These are phyloP conservation scores for Trametes cinnabarina DNA, from an alignment of 768 basidiomycete species.

Conservation along the genomic window DNA sequence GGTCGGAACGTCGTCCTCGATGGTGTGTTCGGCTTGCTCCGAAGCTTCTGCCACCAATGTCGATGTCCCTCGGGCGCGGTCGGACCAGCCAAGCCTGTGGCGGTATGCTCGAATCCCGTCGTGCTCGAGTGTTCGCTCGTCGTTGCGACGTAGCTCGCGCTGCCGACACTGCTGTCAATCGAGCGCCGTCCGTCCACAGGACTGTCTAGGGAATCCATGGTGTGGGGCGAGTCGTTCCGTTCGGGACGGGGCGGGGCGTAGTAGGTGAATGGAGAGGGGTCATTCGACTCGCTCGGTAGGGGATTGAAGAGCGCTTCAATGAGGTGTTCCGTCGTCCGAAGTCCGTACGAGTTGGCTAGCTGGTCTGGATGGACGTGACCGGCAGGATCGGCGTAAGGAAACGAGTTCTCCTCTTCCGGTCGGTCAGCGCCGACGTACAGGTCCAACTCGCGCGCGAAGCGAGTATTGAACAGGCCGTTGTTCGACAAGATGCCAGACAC, in stretches of 20 bases:
- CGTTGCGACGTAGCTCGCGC: slow-evolving; percentile 7
- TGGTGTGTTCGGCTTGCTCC: slow-evolving; percentile 22
- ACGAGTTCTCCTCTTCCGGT: slow-evolving; percentile 11
- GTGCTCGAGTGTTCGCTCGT: slow-evolving; percentile 14
- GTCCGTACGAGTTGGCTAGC: slow-evolving; percentile 53
- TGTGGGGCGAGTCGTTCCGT: slow-evolving; percentile 4
- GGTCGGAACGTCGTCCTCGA: slow-evolving; percentile 1
- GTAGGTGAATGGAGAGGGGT: slow-evolving; percentile 30
- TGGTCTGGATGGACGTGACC: slow-evolving; percentile 31
- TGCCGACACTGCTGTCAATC: slow-evolving; percentile 19
- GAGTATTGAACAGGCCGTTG: slow-evolving; percentile 48
- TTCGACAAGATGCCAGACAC: slow-evolving; percentile 57
- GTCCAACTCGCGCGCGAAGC: slow-evolving; percentile 48
- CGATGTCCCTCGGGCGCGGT: slow-evolving; percentile 1
- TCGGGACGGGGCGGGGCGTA: slow-evolving; percentile 20
- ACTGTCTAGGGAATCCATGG: neutral
- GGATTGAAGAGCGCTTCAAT: slow-evolving; percentile 85
- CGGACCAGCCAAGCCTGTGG: neutral
- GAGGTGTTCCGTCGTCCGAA: slow-evolving; percentile 65
- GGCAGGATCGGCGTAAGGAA: slow-evolving; percentile 16
- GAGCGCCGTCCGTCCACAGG: slow-evolving; percentile 8
- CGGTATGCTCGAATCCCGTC: slow-evolving; percentile 1
- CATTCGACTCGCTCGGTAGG: slow-evolving; percentile 31
- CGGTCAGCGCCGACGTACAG: slow-evolving; percentile 34
- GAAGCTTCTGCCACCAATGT: slow-evolving; percentile 25